phyloP scores from a whole-genome alignment of 108 stramenopile genomes.

The Mayamaea pseudoterrestris region DNA sequence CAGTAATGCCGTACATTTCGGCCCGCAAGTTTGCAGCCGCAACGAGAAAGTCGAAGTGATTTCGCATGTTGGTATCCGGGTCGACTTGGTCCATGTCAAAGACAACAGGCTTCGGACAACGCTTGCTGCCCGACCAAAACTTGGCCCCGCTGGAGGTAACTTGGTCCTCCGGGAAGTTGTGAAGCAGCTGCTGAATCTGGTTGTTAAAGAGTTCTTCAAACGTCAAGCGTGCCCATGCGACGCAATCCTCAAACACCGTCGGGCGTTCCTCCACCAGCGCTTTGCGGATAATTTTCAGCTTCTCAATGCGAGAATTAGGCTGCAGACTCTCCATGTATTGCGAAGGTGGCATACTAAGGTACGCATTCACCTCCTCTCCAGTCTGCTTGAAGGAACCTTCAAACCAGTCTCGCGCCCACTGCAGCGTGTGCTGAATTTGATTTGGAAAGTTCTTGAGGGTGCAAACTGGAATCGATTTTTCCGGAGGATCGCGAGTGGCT shows the following conservation, averaged over 20 bases:
- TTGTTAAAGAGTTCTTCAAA: conserved; percentile 93
- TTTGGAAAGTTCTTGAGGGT: conserved; percentile 99
- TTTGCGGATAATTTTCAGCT: conserved; percentile 58
- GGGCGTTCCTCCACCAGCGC: conserved; percentile 85
- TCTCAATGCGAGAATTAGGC: conserved; percentile 87
- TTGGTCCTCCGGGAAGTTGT: conserved; percentile 94
- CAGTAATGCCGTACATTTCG: conserved; percentile 81
- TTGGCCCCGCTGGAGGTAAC: conserved; percentile 81
- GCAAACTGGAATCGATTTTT: conserved; percentile 97
- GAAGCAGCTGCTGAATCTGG: conserved; percentile 87
- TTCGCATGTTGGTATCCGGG: conserved; percentile 81
- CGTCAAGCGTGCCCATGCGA: conserved; percentile 87
- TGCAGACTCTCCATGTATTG: conserved; percentile 67
- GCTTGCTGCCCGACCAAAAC: conserved; percentile 94
- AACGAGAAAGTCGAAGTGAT: conserved; percentile 90
- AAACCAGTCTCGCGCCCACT: conserved; percentile 99
- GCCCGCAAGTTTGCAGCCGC: conserved; percentile 94
- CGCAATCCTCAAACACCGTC: conserved; percentile 85
- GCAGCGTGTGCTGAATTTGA: conserved; percentile 95
- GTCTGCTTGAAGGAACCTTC: conserved; percentile 95
- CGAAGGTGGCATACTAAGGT: conserved; percentile 70
- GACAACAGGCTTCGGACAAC: conserved; percentile 79
- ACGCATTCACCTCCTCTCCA: conserved; percentile 91
- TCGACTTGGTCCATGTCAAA: conserved; percentile 78
- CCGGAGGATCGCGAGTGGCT: conserved; percentile 95